Evolutionary conservation across 1,284 basidiomycete species (phyloP), one percentile per base, ranked within the genome.

Genomic region (Bondarzewia mesenterica): DNA sequence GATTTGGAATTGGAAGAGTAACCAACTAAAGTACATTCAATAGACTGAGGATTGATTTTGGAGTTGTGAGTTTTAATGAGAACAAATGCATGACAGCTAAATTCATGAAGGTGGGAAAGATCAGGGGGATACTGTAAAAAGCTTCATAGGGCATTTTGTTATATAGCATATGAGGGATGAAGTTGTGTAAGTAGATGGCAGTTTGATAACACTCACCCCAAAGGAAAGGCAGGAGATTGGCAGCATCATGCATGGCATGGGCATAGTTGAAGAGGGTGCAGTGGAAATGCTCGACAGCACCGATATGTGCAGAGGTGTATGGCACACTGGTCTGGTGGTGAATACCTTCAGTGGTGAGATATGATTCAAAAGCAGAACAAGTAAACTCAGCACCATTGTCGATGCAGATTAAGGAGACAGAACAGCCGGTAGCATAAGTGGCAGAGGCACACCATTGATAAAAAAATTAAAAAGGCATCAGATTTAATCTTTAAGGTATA

Each of bases 301-400:
- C 63, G 45, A 56, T 62, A 22, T 66, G 58, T 0, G 60, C 61
- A 2, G 62, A 64, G 12, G 60, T 62, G 27, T 65, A 56, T 2
- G 60, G 60, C 7, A 62, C 63, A 0, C 60, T 60, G 22, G 46
- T 18, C 20, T 39, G 7, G 37, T 39, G 37, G 8, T 32, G 29
- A 32, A n/a, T 32, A 32, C 2, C 2, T 2, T 15, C 8, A 32
- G 15, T 7, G 15, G 8, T 3, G 2, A 32, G 29, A 7, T 15
- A 32, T 2, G 8, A 10, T 2, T 10, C 29, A 32, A 32, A 32
- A 2, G 29, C 29, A 7, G 8, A 10, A 15, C 8, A 32, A 15
- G 29, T 10, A 15, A 32, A 15, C 2, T 10, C 8, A 10, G 8
- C 29, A 7, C 29, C 2, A 3, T 32, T 32, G 29, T 32, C 2